Evolutionary conservation across 148 eudicot genomes (phyloP).

Genomic region (Fagopyrum tataricum): DNA sequence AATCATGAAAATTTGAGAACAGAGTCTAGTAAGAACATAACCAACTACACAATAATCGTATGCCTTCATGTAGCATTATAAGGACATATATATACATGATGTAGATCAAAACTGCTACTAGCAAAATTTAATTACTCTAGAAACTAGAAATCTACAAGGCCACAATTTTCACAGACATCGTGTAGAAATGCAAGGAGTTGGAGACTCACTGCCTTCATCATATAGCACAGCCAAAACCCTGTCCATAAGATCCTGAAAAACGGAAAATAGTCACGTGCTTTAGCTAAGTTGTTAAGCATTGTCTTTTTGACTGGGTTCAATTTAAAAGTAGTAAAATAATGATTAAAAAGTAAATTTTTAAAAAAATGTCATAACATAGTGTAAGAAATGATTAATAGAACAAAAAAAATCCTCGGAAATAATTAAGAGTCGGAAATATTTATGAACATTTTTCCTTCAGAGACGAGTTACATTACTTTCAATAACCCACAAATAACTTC

Average conservation of each 20-base stretch:
- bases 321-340: not conserved
- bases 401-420: not conserved
- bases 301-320: not conserved
- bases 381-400: not conserved
- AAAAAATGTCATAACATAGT: not conserved
- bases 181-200: not conserved
- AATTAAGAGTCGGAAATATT: too few species aligned
- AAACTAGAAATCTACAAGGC: conserved; percentile 2
- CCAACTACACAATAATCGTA: not conserved
- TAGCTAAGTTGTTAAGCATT: not conserved
- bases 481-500: not conserved
- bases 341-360: not conserved
- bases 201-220: conserved; percentile 74
- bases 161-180: conserved; percentile 8
- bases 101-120: not conserved
- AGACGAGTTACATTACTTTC: not conserved
- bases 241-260: conserved; percentile 71
- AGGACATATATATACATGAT: not conserved
- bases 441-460: not conserved
- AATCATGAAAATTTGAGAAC: not conserved
- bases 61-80: not conserved
- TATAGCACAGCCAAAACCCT: conserved; percentile 63
- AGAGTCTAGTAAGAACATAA: not conserved
- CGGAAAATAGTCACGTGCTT: conserved; percentile 1
- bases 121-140: not conserved